Conservation (phyloP, 1,284 basidiomycete species). For the Cutaneotrichosporon cyanovorans region DNA sequence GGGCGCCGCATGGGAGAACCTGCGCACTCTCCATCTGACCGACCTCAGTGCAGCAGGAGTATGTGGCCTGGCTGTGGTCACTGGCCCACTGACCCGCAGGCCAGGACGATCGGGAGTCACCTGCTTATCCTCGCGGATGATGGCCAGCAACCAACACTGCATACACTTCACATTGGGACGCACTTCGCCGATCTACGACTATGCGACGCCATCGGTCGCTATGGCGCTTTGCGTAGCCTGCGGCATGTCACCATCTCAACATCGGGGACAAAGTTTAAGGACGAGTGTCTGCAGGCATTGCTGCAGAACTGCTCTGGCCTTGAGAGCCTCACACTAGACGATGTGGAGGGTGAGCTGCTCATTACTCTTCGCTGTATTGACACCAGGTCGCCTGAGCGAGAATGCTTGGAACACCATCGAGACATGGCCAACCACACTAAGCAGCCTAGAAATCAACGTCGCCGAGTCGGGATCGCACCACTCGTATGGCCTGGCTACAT, state of each 20-base stretch:
- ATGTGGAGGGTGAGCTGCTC: slow-evolving; percentile 20
- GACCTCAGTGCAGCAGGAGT: slow-evolving; percentile 16
- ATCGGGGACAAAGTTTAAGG: slow-evolving; percentile 24
- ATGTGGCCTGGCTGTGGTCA: no score
- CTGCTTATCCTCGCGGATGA: slow-evolving; percentile 15
- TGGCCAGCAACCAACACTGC: slow-evolving; percentile 3
- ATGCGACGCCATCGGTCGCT: slow-evolving; percentile 14
- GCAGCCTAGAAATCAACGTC: slow-evolving; percentile 19
- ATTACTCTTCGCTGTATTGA: background rate
- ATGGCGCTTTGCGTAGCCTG: slow-evolving; percentile 20
- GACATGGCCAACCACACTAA: slow-evolving; percentile 19
- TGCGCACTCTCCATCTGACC: slow-evolving; percentile 17
- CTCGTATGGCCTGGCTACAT: slow-evolving; percentile 11
- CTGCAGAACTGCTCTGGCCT: slow-evolving; percentile 19
- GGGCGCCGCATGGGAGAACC: slow-evolving; percentile 25
- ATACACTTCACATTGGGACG: slow-evolving; percentile 21
- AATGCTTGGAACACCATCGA: slow-evolving; percentile 26
- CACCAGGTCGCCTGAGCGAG: slow-evolving; percentile 27
- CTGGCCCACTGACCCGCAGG: slow-evolving; percentile 8
- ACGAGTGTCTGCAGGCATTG: slow-evolving; percentile 19
- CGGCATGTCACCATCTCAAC: slow-evolving; percentile 21
- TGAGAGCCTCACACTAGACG: slow-evolving; percentile 17
- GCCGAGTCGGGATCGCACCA: slow-evolving; percentile 21
- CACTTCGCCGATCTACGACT: slow-evolving; percentile 25
- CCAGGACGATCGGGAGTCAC: slow-evolving; percentile 19